Evolutionary conservation across 495 filamentous ascomycete genomes (phyloP).

Genomic region (Penicillium malachiteum): DNA sequence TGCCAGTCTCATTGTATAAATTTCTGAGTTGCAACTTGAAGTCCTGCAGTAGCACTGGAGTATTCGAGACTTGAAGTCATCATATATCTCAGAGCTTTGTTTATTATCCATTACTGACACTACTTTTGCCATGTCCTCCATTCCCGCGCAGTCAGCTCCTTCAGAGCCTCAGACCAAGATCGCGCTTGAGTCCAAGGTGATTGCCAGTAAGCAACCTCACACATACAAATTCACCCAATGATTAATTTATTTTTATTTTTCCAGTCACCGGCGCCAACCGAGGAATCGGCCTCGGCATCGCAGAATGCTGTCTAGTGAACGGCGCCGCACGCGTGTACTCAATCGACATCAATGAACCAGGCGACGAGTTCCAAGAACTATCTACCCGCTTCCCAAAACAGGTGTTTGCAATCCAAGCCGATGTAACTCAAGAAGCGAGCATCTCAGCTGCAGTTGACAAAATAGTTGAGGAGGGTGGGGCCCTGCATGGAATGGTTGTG

Average conservation of each 20-base stretch:
- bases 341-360: conserved; percentile 40
- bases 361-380: conserved; percentile 35
- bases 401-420: conserved; percentile 33
- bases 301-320: conserved; percentile 41
- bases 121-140: conserved; percentile 2
- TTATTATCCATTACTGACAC: not conserved
- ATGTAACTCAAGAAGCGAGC: conserved; percentile 38
- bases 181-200: conserved; percentile 16
- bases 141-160: conserved; percentile 5
- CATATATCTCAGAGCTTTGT: too few relatives aligned
- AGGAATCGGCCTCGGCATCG: conserved; percentile 39
- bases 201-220: conserved; percentile 12
- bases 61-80: too few relatives aligned
- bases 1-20: too few relatives aligned
- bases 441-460: conserved; percentile 37
- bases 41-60: too few relatives aligned
- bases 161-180: conserved; percentile 17
- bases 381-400: conserved; percentile 27
- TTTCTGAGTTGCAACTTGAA: too few relatives aligned
- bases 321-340: conserved; percentile 39
- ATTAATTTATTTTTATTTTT: not conserved
- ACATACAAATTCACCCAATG: not conserved
- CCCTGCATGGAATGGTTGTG: conserved; percentile 37
- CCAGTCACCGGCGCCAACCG: conserved; percentile 40
- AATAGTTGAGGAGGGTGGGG: conserved; percentile 33